A percentile compares a stretch with the other conserved stretches of the same genome.
Conservation (phyloP, 768 basidiomycete species). For the Boletales sp. region DNA sequence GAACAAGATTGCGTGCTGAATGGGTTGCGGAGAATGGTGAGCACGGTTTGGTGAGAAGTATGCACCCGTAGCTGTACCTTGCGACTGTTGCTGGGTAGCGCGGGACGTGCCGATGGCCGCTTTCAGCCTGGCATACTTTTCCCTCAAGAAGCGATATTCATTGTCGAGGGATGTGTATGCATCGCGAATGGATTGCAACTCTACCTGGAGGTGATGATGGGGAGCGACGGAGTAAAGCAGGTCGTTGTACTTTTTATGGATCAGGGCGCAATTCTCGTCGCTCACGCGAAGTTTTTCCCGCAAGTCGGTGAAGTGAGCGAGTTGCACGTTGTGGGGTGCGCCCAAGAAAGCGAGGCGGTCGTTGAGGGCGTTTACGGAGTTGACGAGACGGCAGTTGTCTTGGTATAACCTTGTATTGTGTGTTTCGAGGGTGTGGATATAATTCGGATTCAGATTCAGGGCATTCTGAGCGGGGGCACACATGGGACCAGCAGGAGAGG, state of each 20-base stretch:
- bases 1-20: slow-evolving; percentile 2
- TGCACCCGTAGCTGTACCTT: slow-evolving; percentile 4
- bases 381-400: slow-evolving; percentile 36
- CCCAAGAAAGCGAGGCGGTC: slow-evolving; percentile 24
- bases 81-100: slow-evolving; percentile 7
- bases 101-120: slow-evolving; percentile 1
- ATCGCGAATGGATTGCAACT: slow-evolving; percentile 16
- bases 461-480: slow-evolving; percentile 23
- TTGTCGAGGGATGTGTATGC: slow-evolving; percentile 21
- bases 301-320: slow-evolving; percentile 15
- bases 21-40: not conserved
- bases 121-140: slow-evolving; percentile 21
- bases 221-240: slow-evolving; percentile 12
- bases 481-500: slow-evolving; percentile 16
- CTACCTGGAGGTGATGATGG: slow-evolving; percentile 14
- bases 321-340: slow-evolving; percentile 15
- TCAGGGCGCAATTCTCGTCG: slow-evolving; percentile 13
- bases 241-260: slow-evolving; percentile 25
- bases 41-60: not conserved
- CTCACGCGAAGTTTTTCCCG: slow-evolving; percentile 26
- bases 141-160: slow-evolving; percentile 16
- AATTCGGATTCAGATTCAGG: slow-evolving; percentile 25
- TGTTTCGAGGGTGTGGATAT: slow-evolving; percentile 27
- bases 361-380: slow-evolving; percentile 28
- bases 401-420: slow-evolving; percentile 34